Evolutionary conservation across 1,139 yeast species (phyloP), one percentile per base, ranked within the genome.

Genomic region (Kazachstania sp.): DNA sequence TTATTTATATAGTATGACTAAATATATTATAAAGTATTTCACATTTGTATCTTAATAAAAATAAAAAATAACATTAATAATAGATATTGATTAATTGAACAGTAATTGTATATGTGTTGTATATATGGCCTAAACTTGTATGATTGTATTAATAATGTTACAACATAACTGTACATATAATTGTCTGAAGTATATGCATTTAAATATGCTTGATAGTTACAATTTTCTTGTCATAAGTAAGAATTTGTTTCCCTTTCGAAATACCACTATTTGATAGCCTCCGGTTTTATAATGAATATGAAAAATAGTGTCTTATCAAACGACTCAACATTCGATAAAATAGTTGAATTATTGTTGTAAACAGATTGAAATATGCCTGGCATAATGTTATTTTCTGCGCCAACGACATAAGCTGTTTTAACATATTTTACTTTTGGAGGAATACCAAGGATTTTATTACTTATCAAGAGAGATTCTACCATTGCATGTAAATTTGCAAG

Each of bases 361-460:
- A 51, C n/a, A 5, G 41, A 39, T 20, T 41, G 16, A 7, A 49
- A 29, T 6, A 44, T 31, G 1, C 37, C 11, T 3, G 51, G 48
- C 15, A 44, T 26, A 16, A 44, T 49, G 16, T 51, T 51, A 26
- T 42, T 45, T 31, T 46, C 47, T 7, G 54, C 48, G 3, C 58
- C 53, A 30, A 57, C 48, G 35, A 60, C 36, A 43, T 60, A 60
- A 23, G 58, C 51, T 41, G 56, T 55, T 43, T 59, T 59, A 29
- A 54, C 59, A 41, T 57, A 55, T 12, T 38, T 37, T 31, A 49
- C 52, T 40, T 53, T 54, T 43, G 51, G 47, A 39, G 49, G 50
- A 12, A 57, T 44, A 9, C 64, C 63, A 7, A 55, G 46, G 13
- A 55, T 47, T 32, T 56, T 55, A 18, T 56, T 54, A 30, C 51